Base-by-base conservation (phyloP, 805 yeast species). In the Candida caryicola region DNA sequence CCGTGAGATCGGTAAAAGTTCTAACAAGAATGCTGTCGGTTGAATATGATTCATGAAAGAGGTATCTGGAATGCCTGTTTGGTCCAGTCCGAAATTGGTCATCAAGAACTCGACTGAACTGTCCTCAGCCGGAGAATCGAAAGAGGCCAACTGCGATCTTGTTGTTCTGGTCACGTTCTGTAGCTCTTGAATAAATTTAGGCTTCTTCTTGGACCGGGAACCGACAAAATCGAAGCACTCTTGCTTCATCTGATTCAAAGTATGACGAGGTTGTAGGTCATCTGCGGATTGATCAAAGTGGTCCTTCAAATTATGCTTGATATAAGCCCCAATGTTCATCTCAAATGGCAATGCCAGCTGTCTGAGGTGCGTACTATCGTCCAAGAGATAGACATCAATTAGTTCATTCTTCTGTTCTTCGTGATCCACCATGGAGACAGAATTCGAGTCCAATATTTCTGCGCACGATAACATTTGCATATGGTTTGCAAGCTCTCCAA, bases 311-410 rank as follows among this genome's bases (percentile, higher is more conserved):
- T 46, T 38, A 2, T 42, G 14, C 17, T 21, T 29, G 23, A 63
- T 31, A 18, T 45, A 39, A 2, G 41, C 16, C 0, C 70, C 66
- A 4, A 66, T 48, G 39, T 64, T 58, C n/a, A 54, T 44, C 43
- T 74, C 80, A 39, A 60, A 65, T 2, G 71, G 67, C 21, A 69
- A 39, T 4, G 65, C 47, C 1, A 47, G 43, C 16, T 63, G 65
- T 2, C 35, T 44, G 12, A 62, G 36, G n/a, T 46, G 49, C 7
- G 51, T 51, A 5, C 61, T 46, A 4, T 68, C 69, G 42, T 60
- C 64, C 19, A 72, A 49, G 26, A 47, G 49, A 28, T 59, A 55
- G 13, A 65, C 50, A 36, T 62, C 67, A 6, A 61, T 40, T 3
- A 71, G 51, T 31, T 69, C 69, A 41, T 69, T 74, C n/a, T 35